Percentiles rank a stretch among this genome's conserved stretches.
These are phyloP conservation scores for Sechiopsis laciniata DNA, from an alignment of 306 rosid species.

Conservation along the genomic window DNA sequence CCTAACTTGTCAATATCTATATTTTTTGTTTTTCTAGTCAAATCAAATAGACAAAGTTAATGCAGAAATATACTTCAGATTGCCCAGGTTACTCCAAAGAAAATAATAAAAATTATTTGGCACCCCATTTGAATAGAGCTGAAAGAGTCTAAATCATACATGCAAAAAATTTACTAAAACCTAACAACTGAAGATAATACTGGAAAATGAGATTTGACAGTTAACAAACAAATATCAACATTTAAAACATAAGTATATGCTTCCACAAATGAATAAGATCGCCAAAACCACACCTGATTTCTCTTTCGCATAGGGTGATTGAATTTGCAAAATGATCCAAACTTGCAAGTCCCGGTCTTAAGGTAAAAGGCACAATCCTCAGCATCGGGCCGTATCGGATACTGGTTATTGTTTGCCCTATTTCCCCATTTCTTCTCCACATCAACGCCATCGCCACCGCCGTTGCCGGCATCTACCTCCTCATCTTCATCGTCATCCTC, in stretches of 20 bases:
- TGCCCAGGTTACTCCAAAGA: no score
- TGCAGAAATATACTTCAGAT: no score
- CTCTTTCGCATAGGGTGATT: constrained; percentile 73
- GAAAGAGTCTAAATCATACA: not conserved
- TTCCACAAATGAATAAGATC: not conserved
- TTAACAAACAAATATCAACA: not conserved
- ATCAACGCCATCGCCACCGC: constrained; percentile 29
- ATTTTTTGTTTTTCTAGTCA: no score
- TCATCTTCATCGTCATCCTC: constrained; percentile 38
- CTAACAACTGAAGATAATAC: not conserved
- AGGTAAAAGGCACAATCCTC: constrained; percentile 81
- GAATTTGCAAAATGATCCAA: constrained; percentile 79
- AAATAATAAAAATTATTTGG: no score
- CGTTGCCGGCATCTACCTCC: constrained; percentile 21
- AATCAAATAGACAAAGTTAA: no score
- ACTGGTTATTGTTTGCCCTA: constrained; percentile 30
- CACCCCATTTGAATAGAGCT: not conserved
- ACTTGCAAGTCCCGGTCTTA: constrained; percentile 82
- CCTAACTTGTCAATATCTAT: no score
- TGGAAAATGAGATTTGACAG: not conserved
- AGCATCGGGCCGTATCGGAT: constrained; percentile 86
- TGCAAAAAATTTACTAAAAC: not conserved
- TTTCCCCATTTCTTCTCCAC: constrained; percentile 20
- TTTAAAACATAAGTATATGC: not conserved
- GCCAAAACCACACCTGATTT: constrained; percentile 38